Percentiles rank a stretch among this genome's conserved stretches.
These are phyloP conservation scores for Xerocomus amazonicus DNA, from an alignment of 1,284 basidiomycete genomes.

Conservation along the genomic window DNA sequence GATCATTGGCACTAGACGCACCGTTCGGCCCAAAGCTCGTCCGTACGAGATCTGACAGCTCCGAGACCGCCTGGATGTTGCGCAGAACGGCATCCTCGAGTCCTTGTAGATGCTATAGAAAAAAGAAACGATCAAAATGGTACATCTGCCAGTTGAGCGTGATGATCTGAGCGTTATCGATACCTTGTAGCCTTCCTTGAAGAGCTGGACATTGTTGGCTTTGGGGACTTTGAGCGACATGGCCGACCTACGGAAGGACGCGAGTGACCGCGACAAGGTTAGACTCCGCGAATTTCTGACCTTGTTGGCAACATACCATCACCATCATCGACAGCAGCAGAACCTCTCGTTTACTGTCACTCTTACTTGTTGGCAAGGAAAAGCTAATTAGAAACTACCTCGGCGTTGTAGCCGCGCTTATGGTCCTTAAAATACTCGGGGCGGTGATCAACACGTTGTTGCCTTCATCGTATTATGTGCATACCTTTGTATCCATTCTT, in stretches of 20 bases:
- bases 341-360: no score
- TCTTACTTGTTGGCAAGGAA: no score
- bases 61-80: slow-evolving; percentile 93
- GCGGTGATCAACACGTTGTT: slow-evolving; percentile 16
- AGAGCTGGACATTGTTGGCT: slow-evolving; percentile 83
- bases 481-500: slow-evolving; percentile 44
- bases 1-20: slow-evolving; percentile 36
- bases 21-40: slow-evolving; percentile 97
- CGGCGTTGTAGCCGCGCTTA: slow-evolving; percentile 1
- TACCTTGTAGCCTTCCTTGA: slow-evolving; percentile 94
- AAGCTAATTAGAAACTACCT: no score
- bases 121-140: neutral
- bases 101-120: slow-evolving; percentile 73
- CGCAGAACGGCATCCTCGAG: slow-evolving; percentile 91
- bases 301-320: neutral
- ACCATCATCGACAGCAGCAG: neutral
- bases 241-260: slow-evolving; percentile 12
- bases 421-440: slow-evolving; percentile 32
- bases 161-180: slow-evolving; percentile 10
- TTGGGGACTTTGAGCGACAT: slow-evolving; percentile 97
- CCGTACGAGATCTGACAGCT: slow-evolving; percentile 92
- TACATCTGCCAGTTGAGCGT: slow-evolving; percentile 4
- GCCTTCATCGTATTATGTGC: slow-evolving; percentile 42
- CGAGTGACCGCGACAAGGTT: neutral
- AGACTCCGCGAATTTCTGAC: slow-evolving; percentile 15